Evolutionary conservation across 2,329 filamentous ascomycete genomes (phyloP), one percentile per base, ranked within the genome.

Genomic region (Aspergillus sp.): DNA sequence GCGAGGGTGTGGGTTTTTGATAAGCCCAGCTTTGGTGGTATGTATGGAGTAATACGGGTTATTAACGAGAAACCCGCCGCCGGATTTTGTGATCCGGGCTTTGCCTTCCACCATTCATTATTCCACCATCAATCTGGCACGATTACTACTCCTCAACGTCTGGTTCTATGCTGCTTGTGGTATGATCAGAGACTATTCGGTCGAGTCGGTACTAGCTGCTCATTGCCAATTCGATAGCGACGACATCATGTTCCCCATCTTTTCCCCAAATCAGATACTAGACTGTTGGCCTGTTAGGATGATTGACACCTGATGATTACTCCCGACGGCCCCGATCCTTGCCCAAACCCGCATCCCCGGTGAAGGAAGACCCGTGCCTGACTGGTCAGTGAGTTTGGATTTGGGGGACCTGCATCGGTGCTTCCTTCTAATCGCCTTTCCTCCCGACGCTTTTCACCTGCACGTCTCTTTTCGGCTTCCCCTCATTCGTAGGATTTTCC

Each of bases 301-400:
- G 59, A 25, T 43, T 47, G 39, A 50, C 47, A 50, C 47, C 25
- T 50, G 47, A 28, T 21, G 25, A 50, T 36, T 36, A 36, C 32
- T 36, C 32, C 32, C 32, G 32, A 36, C 12, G 25, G 47, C 54
- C 64, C 65, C 59, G 64, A 70, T 69, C 67, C 48, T 68, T 69
- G 63, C 63, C 68, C 55, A 63, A 55, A 65, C 61, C 57, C 15
- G 64, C 59, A 51, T 30, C 54, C 53, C 58, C 71, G 71, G 71
- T 74, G 71, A 72, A 57, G 41, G 55, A 32, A 13, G 50, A 55
- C 41, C 28, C 28, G 51, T 57, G 60, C 38, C 62, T 57, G 45
- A 57, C 32, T 56, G 57, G 55, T 5, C 52, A 53, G 53, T 30
- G 39, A 43, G 23, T 38, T 50, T 28, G 41, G 41, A 28, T 38